Evolutionary conservation across 352 stramenopile genomes (phyloP).

Genomic region (Globisporangium lucens): DNA sequence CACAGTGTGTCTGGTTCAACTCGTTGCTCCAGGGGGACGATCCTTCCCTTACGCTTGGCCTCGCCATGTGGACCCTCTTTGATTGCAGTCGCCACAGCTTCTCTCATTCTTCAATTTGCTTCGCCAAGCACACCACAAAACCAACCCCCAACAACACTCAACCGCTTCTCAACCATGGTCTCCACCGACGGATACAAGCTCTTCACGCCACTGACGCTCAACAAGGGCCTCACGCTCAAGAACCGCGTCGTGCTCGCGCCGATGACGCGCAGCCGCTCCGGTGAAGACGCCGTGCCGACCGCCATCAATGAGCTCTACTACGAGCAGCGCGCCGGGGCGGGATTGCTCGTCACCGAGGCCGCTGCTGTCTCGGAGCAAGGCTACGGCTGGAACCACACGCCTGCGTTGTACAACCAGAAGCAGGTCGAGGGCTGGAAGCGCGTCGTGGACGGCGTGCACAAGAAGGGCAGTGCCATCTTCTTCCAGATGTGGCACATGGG

Average conservation of each 20-base stretch:
- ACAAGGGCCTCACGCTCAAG: conserved; percentile 22
- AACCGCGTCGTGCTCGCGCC: conserved; percentile 31
- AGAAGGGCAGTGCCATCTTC: conserved; percentile 40
- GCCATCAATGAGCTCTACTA: conserved; percentile 42
- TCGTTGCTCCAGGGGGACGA: no score
- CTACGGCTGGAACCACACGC: conserved; percentile 16
- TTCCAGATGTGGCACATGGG: conserved; percentile 67
- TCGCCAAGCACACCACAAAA: neutral
- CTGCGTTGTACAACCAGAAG: conserved; percentile 24
- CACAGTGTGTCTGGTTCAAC: no score
- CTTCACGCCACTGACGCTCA: conserved; percentile 4
- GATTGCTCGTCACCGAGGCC: conserved; percentile 30
- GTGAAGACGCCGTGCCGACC: neutral
- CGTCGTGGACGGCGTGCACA: conserved; percentile 37
- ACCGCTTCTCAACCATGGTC: neutral
- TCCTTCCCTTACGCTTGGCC: no score
- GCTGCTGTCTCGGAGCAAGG: conserved; percentile 9
- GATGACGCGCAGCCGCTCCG: conserved; percentile 18
- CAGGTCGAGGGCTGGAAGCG: conserved; percentile 1
- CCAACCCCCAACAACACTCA: neutral
- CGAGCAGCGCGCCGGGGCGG: conserved; percentile 21
- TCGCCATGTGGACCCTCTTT: no score
- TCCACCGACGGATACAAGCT: conserved; percentile 9
- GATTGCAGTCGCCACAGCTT: no score
- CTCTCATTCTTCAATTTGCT: neutral